phyloP scores from a whole-genome alignment of 306 rosid species.

The Coriaria nepalensis region DNA sequence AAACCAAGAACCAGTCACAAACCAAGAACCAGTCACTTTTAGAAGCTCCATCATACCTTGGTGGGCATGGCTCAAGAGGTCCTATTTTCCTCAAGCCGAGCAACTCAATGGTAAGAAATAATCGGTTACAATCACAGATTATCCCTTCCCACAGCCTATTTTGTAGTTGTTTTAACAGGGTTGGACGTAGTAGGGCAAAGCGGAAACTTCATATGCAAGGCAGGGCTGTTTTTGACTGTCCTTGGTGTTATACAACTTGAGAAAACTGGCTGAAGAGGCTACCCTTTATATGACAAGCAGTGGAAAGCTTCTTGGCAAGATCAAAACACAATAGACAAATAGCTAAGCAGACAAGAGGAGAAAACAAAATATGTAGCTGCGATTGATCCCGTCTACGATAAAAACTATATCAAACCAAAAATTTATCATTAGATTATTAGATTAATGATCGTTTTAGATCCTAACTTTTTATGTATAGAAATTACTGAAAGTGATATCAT shows the following conservation, averaged over 20 bases:
- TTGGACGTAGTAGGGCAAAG: constrained; percentile 29
- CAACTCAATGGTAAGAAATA: constrained; percentile 20
- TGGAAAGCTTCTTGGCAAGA: constrained; percentile 36
- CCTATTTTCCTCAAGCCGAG: constrained; percentile 25
- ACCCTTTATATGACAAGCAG: constrained; percentile 32
- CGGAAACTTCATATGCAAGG: constrained; percentile 29
- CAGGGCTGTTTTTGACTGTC: constrained; percentile 22
- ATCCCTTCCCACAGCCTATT: constrained; percentile 13
- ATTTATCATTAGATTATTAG: no score
- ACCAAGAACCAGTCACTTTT: constrained; percentile 6
- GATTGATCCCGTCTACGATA: no score
- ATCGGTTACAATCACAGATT: not conserved
- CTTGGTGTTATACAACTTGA: constrained; percentile 15
- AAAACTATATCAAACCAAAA: no score
- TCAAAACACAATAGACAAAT: not conserved
- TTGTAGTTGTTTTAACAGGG: constrained; percentile 26
- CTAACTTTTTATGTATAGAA: no score
- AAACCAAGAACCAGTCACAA: constrained; percentile 18
- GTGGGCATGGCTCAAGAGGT: constrained; percentile 35
- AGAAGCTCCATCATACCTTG: constrained; percentile 29
- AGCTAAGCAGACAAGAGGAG: not conserved
- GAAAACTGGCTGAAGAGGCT: constrained; percentile 26
- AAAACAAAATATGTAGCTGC: not conserved
- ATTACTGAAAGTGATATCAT: no score
- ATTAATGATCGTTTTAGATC: no score